These are phyloP conservation scores for Camellia oleifera DNA, from an alignment of 179 eudicot genomes.

Conservation along the genomic window DNA sequence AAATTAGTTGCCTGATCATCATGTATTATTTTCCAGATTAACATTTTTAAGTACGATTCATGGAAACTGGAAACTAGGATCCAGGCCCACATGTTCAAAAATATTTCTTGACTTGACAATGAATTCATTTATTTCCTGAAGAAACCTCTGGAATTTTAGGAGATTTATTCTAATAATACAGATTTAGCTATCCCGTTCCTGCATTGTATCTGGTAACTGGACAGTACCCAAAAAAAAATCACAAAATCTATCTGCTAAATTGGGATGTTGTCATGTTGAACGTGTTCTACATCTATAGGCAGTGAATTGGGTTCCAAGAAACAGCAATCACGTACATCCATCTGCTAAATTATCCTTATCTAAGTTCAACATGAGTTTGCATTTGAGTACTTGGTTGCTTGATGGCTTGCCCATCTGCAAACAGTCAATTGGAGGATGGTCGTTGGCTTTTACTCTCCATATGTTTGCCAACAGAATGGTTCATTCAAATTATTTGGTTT, in stretches of 20 bases:
- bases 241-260: background rate
- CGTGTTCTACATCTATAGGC: background rate
- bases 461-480: slow-evolving; percentile 9
- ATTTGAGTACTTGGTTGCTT: background rate
- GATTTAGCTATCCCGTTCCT: background rate
- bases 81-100: no score
- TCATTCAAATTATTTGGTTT: background rate
- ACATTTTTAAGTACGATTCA: background rate
- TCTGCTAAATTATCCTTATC: background rate
- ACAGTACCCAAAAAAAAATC: background rate
- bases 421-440: slow-evolving; percentile 8
- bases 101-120: background rate
- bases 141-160: background rate
- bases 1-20: background rate
- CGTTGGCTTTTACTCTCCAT: background rate
- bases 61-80: no score
- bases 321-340: background rate
- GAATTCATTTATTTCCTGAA: background rate
- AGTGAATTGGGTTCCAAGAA: background rate
- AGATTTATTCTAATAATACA: background rate
- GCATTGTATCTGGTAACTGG: background rate
- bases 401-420: slow-evolving; percentile 4
- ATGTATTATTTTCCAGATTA: background rate
- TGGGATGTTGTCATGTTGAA: background rate
- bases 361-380: background rate